Base-by-base conservation (phyloP, 805 yeast genomes). In the Saccharomycopsis schoenii region DNA sequence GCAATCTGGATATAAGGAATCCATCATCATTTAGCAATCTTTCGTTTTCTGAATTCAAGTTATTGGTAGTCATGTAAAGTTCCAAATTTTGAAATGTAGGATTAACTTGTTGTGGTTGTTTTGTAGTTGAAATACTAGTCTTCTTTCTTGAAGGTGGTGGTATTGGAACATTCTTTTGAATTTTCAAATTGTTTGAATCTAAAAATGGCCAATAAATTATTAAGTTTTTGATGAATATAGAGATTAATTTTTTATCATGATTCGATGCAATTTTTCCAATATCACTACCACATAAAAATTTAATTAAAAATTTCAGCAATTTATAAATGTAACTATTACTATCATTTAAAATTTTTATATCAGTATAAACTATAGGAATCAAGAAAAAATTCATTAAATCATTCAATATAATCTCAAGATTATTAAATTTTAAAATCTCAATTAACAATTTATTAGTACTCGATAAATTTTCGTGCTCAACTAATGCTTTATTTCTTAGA, bases 171-270 rank as follows among this genome's bases (percentile, higher is more conserved):
- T 52, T 58, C 21, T 61, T 61, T 41, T 34, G 64, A 14, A 59
- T 58, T 50, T 60, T 62, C 21, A 36, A 54, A n/a, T 55, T 29
- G 34, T 58, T 59, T n/a, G 57, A 56, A 42, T 58, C 60, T n/a
- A 58, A 60, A 40, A 61, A 59, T 9, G 68, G 63, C 84, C 87
- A 86, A 65, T 76, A 68, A 40, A 76, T 81, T 47, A 86, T 66
- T 6, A 85, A 65, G 62, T 81, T 83, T 60, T 77, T 79, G 21
- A 84, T 71, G 61, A 80, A 82, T 56, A 88, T 73, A 25, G 77
- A 75, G 0, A 85, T 83, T 8, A 80, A 74, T 8, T 78, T 65
- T 55, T 76, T 72, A 63, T 83, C 83, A 51, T 77, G 76, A 3
- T 78, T 74, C 2, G 75, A 67, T 40, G 72, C 72, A 65, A 80